Conservation (phyloP, 257 asterid genomes). For the Solanum etuberosum region DNA sequence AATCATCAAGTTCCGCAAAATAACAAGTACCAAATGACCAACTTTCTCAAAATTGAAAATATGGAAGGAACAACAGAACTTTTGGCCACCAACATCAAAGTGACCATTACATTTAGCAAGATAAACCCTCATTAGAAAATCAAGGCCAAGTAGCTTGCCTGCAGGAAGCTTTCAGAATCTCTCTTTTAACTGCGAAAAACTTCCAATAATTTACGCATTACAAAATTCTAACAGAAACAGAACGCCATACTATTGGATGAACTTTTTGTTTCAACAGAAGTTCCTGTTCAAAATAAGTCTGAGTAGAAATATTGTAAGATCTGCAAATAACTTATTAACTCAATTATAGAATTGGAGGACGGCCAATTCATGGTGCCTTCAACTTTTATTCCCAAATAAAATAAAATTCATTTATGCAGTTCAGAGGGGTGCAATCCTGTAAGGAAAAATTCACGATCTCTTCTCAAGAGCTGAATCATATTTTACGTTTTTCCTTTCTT, state of each 20-base stretch:
- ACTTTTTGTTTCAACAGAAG: not conserved
- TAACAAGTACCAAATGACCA: not conserved
- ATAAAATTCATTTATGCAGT: not conserved
- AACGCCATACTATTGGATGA: not conserved
- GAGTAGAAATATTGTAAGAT: not conserved
- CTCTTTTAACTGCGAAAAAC: not conserved
- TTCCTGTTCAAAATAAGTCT: not conserved
- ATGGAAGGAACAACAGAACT: not conserved
- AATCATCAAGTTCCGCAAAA: not conserved
- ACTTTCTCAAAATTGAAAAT: not conserved
- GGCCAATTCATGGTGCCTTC: not conserved
- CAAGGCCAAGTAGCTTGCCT: not conserved
- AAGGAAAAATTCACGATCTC: not conserved
- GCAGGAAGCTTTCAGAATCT: not conserved
- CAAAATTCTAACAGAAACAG: not conserved
- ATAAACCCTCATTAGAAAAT: not conserved
- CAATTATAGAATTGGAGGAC: not conserved
- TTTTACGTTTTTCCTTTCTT: not conserved
- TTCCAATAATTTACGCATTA: not conserved
- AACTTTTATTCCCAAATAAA: not conserved
- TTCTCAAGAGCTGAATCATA: not conserved
- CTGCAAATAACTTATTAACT: not conserved
- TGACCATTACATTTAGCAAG: not conserved
- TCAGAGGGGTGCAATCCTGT: not conserved
- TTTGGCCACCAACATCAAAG: not conserved